Evolutionary conservation across 2,329 filamentous ascomycete genomes (phyloP).

Genomic region (Fusarium beomiforme): DNA sequence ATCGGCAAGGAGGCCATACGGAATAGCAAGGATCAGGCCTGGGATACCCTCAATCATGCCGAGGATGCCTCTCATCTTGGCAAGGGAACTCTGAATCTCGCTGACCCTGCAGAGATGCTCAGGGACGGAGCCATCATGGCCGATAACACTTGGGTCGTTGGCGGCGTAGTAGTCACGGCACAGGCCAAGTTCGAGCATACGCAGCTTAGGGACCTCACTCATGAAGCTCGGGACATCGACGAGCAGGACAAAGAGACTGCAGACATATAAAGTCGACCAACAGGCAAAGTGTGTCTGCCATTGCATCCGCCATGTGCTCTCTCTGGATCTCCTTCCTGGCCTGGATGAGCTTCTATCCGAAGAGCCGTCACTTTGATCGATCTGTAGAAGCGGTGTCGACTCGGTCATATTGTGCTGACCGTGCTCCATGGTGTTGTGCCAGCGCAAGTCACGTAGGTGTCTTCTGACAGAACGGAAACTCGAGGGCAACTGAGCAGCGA

Average conservation of each 20-base stretch:
- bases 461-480: neutral
- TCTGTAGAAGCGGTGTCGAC: neutral
- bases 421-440: neutral
- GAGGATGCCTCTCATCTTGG: neutral
- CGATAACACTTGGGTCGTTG: neutral
- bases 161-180: neutral
- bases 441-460: neutral
- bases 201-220: neutral
- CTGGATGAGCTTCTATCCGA: neutral
- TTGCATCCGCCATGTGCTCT: neutral
- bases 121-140: neutral
- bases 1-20: neutral
- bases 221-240: neutral
- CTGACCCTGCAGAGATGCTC: neutral
- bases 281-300: neutral
- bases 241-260: neutral
- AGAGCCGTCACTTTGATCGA: neutral
- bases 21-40: neutral
- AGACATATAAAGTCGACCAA: neutral
- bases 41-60: neutral
- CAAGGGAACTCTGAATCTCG: neutral
- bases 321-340: no score
- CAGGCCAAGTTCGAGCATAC: neutral
- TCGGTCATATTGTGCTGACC: neutral
- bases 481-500: accelerated